These are phyloP conservation scores for Piloderma croceum DNA, from an alignment of 768 basidiomycete species.

Conservation along the genomic window DNA sequence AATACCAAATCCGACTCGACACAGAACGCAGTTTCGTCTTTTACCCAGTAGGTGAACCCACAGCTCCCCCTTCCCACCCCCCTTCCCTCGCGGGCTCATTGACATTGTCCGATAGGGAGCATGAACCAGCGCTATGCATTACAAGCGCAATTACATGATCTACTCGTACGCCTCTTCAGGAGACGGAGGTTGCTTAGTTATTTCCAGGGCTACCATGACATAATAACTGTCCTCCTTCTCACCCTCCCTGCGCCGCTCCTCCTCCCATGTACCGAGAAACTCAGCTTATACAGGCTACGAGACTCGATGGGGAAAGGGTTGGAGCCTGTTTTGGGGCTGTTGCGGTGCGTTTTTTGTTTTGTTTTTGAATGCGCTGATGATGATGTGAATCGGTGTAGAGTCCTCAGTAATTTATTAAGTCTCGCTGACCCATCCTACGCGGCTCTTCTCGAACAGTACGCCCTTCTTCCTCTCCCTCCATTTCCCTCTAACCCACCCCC, in stretches of 20 bases:
- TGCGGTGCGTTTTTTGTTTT: slow-evolving; percentile 43
- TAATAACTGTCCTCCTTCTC: slow-evolving; percentile 76
- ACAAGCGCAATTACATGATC: slow-evolving; percentile 59
- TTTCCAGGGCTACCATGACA: slow-evolving; percentile 95
- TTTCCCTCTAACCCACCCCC: background rate
- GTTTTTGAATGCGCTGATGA: background rate
- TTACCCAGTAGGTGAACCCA: slow-evolving; percentile 75
- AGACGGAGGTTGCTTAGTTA: slow-evolving; percentile 70
- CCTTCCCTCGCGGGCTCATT: background rate
- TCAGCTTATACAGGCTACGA: slow-evolving; percentile 72
- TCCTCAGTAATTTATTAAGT: slow-evolving; percentile 68
- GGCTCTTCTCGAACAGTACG: slow-evolving; percentile 60
- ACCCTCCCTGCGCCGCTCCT: slow-evolving; percentile 61
- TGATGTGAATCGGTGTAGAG: slow-evolving; percentile 33
- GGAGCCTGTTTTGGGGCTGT: slow-evolving; percentile 77
- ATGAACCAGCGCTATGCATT: slow-evolving; percentile 45
- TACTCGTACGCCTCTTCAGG: slow-evolving; percentile 73
- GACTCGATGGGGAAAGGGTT: slow-evolving; percentile 86
- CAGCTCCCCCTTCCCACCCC: slow-evolving; percentile 7
- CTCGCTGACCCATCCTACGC: slow-evolving; percentile 69
- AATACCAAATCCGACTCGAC: slow-evolving; percentile 82
- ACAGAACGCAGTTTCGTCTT: slow-evolving; percentile 91
- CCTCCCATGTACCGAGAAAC: slow-evolving; percentile 56
- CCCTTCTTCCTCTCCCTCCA: slow-evolving; percentile 8
- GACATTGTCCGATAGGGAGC: background rate